A percentile compares a stretch with the other conserved stretches of the same genome.
These are phyloP conservation scores for Pisolithus albus DNA, from an alignment of 768 basidiomycete genomes.

Conservation along the genomic window DNA sequence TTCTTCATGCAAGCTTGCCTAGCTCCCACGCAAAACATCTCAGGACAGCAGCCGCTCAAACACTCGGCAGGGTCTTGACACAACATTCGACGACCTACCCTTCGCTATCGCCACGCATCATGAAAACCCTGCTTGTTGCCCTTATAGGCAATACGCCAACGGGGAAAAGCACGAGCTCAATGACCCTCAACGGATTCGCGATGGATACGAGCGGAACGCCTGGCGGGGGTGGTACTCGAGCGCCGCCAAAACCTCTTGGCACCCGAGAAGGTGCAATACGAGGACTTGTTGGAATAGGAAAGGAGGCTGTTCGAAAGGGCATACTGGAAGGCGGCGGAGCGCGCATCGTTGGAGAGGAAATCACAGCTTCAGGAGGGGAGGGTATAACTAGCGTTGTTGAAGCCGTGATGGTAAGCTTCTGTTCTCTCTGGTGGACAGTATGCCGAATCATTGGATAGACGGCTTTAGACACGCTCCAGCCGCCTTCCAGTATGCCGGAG, in stretches of 20 bases:
- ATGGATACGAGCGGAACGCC: slow-evolving; percentile 14
- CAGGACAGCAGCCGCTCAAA: slow-evolving; percentile 76
- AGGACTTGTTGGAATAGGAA: slow-evolving; percentile 77
- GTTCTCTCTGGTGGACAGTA: not conserved
- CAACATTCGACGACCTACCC: slow-evolving; percentile 88
- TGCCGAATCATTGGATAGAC: slow-evolving; percentile 34
- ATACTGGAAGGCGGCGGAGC: slow-evolving; percentile 77
- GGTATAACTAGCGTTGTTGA: slow-evolving; percentile 44
- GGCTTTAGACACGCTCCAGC: slow-evolving; percentile 53
- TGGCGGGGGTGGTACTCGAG: slow-evolving; percentile 35
- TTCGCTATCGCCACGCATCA: slow-evolving; percentile 78
- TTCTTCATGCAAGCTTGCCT: slow-evolving; percentile 83
- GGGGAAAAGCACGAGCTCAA: slow-evolving; percentile 6
- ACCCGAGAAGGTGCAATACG: slow-evolving; percentile 88
- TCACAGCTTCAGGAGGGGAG: slow-evolving; percentile 23
- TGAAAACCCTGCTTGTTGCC: slow-evolving; percentile 88
- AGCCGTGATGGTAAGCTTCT: slow-evolving; percentile 49
- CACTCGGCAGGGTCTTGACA: slow-evolving; percentile 72
- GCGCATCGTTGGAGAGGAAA: slow-evolving; percentile 65
- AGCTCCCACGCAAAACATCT: slow-evolving; percentile 63
- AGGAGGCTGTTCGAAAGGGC: slow-evolving; percentile 79
- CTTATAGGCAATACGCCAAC: slow-evolving; percentile 40
- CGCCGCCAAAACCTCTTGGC: slow-evolving; percentile 57
- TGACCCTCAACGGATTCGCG: slow-evolving; percentile 21
- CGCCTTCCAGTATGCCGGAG: slow-evolving; percentile 52